Percentiles rank a stretch among this genome's conserved stretches.
These are phyloP conservation scores for Fusarium equiseti DNA, from an alignment of 2,329 filamentous ascomycete genomes.

Conservation along the genomic window DNA sequence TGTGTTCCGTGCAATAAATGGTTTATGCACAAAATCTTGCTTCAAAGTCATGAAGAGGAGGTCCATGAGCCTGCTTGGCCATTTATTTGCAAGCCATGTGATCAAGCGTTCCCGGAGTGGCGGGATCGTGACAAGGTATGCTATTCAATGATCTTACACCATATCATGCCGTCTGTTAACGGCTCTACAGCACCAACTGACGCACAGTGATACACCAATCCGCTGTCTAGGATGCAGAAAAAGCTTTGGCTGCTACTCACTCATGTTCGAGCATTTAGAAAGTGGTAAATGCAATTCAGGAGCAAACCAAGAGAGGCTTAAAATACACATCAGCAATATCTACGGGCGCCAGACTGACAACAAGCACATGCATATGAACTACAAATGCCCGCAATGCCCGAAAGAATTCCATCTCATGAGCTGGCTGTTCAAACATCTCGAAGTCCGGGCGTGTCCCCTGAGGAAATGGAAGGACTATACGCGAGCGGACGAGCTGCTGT, in stretches of 20 bases:
- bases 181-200: not conserved
- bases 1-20: not conserved
- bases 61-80: not conserved
- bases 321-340: not conserved
- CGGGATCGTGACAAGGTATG: not conserved
- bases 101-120: not conserved
- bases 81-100: not conserved
- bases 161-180: not conserved
- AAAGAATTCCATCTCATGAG: no score
- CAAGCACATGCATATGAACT: no score
- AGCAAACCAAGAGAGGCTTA: not conserved
- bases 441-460: no score
- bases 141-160: not conserved
- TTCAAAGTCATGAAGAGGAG: not conserved
- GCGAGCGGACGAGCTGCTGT: no score
- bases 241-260: not conserved
- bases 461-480: no score
- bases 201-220: not conserved
- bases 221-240: not conserved
- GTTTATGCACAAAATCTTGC: not conserved
- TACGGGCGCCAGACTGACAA: no score
- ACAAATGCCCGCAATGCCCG: no score
- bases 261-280: not conserved
- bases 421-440: no score
- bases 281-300: not conserved